Base-by-base conservation (phyloP, 2,329 filamentous ascomycete species). In the Tolypocladium pustulatum region DNA sequence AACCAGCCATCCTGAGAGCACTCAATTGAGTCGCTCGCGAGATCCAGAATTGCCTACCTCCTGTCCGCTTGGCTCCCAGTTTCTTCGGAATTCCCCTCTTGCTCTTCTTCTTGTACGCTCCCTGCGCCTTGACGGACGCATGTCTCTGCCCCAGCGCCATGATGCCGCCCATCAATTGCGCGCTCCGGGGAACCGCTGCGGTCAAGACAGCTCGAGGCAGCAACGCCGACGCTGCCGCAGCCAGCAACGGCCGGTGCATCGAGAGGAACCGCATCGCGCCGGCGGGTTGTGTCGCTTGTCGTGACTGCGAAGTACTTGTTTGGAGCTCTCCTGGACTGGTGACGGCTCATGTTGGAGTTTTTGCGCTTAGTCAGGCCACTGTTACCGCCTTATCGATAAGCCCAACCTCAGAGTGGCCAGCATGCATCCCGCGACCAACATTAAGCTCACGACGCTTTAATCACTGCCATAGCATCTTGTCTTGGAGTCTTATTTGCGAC, bases 41-140 rank as follows among this genome's bases (percentile, higher is more conserved):
- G 34, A 22, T 10, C 20, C 27, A 17, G 27, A 27, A 30, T 7
- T 27, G 77, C 83, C 51, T 79, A 89, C 90, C 93, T 73, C 90
- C 91, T 22, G 88, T 87, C 75, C 93, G 91, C 81, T 99, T 99
- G 6, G 93, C 92, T 65, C 94, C 94, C 65, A 99, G 78, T 72
- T 96, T 91, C 78, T 96, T 96, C 36, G 81, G 78, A 61, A 84
- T 79, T 30, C 81, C 83, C 70, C 78, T 80, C 72, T 83, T 81
- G 67, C 78, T 77, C 66, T 77, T 78, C 65, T 84, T 70, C 68
- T 89, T 95, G 74, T 87, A 86, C 56, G 82, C 81, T 72, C 84
- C 84, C 75, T 87, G 85, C 52, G 83, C 78, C 70, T 86, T 86
- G 70, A 84, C 81, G 30, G 81, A 76, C 63, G 82, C 82, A 66